Evolutionary conservation across 306 rosid genomes (phyloP).

Genomic region (Ziziphus jujuba): DNA sequence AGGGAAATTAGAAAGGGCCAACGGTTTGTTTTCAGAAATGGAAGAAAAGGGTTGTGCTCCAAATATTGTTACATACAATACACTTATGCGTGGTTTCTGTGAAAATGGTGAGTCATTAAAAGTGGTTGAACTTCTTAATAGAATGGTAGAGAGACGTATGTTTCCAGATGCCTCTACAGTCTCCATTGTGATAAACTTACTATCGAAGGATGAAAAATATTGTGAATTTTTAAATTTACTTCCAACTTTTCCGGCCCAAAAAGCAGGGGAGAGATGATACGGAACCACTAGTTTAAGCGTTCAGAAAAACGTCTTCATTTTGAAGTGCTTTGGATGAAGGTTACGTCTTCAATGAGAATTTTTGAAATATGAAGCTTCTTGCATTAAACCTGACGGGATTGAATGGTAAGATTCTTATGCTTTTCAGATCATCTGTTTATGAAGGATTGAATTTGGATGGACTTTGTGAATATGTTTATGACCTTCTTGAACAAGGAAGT

Average conservation of each 20-base stretch:
- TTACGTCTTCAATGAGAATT: no score
- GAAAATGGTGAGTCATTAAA: constrained; percentile 28
- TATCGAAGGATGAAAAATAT: constrained; percentile 34
- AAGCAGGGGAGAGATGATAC: constrained; percentile 7
- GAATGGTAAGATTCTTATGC: no score
- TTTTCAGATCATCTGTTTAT: no score
- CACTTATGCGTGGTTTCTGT: constrained; percentile 40
- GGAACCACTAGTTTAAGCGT: no score
- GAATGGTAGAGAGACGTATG: constrained; percentile 35
- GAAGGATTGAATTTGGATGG: no score
- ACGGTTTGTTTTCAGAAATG: constrained; percentile 37
- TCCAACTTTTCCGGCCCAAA: constrained; percentile 35
- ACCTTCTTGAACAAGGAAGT: no score
- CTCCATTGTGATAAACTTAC: constrained; percentile 35
- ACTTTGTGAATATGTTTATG: no score
- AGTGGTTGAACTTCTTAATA: constrained; percentile 49
- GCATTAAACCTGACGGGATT: no score
- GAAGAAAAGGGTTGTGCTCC: constrained; percentile 44
- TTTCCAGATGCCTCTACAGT: constrained; percentile 35
- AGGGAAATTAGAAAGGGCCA: constrained; percentile 41
- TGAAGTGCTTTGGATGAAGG: no score
- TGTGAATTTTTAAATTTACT: constrained; percentile 35
- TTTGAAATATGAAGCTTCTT: no score
- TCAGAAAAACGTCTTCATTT: no score
- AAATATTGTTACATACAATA: constrained; percentile 28